Evolutionary conservation across 1,284 basidiomycete genomes (phyloP).

Genomic region (Cerrena zonata): DNA sequence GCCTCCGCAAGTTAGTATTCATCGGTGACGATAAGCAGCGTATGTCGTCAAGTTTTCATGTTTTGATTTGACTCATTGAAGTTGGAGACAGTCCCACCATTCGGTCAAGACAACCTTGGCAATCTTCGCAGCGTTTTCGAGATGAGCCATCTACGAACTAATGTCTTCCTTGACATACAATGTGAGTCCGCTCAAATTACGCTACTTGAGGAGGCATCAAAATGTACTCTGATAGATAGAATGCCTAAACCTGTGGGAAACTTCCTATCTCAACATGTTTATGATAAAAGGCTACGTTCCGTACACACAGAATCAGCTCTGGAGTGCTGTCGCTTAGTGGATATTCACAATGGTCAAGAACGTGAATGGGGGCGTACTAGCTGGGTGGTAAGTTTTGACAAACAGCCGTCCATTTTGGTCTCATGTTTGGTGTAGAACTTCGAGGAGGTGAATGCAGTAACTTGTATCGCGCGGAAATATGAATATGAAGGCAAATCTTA

Average conservation of each 20-base stretch:
- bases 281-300: conserved; percentile 33
- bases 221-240: conserved; percentile 31
- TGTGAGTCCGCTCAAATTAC: conserved; percentile 27
- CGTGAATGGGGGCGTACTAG: conserved; percentile 31
- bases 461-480: conserved; percentile 34
- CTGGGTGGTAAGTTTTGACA: conserved; percentile 33
- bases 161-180: conserved; percentile 39
- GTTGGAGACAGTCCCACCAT: conserved; percentile 39
- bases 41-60: conserved; percentile 21
- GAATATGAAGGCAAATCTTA: conserved; percentile 29
- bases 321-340: conserved; percentile 32
- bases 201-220: background rate
- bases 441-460: conserved; percentile 35
- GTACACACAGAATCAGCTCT: conserved; percentile 25
- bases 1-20: conserved; percentile 32
- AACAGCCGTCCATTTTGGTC: background rate
- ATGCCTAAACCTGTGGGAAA: conserved; percentile 43
- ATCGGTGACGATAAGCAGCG: conserved; percentile 46
- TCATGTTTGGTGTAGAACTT: conserved; percentile 31
- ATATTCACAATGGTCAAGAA: conserved; percentile 38
- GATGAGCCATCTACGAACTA: conserved; percentile 32
- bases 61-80: background rate
- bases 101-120: conserved; percentile 35
- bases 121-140: conserved; percentile 44
- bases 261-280: conserved; percentile 43